Base-by-base conservation (phyloP, 768 basidiomycete species). In the Hydnum rufescens region DNA sequence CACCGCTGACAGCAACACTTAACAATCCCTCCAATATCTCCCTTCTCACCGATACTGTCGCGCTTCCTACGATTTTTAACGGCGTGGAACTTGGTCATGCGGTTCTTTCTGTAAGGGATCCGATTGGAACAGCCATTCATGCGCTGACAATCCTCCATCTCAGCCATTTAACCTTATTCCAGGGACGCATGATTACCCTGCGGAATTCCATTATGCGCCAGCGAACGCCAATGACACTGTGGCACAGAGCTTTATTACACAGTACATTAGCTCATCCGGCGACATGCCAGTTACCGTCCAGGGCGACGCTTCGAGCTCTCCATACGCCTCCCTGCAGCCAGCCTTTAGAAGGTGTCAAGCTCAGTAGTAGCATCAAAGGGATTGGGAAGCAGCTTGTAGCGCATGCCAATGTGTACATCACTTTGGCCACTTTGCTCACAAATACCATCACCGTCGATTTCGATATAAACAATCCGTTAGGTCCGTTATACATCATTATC, bases 171-270 rank as follows among this genome's bases (percentile, higher is more conserved):
- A 75, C 55, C 66, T 82, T 42, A 63, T 69, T 19, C 79, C 80
- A 3, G 80, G 79, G 42, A 60, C 66, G 42, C 79, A 82, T 56
- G 60, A 58, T 1, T 59, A 76, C 23, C 50, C 67, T 0, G 67
- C 77, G 2, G 77, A 81, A 59, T 82, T 84, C 67, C 78, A 72
- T 54, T 84, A 84, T 58, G 66, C 70, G 57, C 80, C 81, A 0
- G 68, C 69, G 5, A 62, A 81, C 61, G 71, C 76, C 5, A 80
- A 81, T 57, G 73, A 82, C 58, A 80, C 80, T 3, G 64, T 68
- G 23, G 80, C 81, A 2, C 74, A 75, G 61, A 42, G 31, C 22
- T 36, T 60, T 2, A 54, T 58, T 23, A 68, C 72, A 5, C 60
- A 66, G 31, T 82, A 80, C 63, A 68, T 83, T 42, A 75, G 76